A percentile compares a stretch with the other conserved stretches of the same genome.
Conservation (phyloP, 768 basidiomycete species). For the Collybia sp. region DNA sequence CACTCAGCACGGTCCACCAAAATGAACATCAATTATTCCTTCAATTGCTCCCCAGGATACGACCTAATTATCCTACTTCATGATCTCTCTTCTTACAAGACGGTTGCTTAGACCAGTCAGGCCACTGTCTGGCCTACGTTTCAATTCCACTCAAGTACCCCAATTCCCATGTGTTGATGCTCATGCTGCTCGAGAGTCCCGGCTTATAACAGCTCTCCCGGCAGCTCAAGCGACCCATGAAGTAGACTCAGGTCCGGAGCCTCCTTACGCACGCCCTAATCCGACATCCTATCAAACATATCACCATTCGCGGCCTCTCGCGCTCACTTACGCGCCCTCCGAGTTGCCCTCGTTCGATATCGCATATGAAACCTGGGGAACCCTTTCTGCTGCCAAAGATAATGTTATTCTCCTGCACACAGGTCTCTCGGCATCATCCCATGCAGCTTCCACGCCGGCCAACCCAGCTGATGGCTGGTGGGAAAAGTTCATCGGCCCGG, state of each 20-base stretch:
- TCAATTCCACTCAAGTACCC: conserved; percentile 11
- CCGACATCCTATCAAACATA: conserved; percentile 72
- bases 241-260: conserved; percentile 66
- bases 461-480: conserved; percentile 94
- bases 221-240: conserved; percentile 16
- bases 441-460: conserved; percentile 75
- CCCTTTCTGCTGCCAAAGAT: conserved; percentile 67
- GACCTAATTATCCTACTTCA: too few relatives aligned
- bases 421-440: conserved; percentile 92
- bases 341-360: conserved; percentile 72
- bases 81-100: too few relatives aligned
- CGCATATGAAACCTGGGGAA: conserved; percentile 99
- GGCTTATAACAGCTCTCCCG: conserved; percentile 25
- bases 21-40: too few relatives aligned
- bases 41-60: too few relatives aligned
- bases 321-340: conserved; percentile 47
- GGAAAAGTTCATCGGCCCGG: conserved; percentile 97
- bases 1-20: not conserved
- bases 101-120: too few relatives aligned
- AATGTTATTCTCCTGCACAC: conserved; percentile 96
- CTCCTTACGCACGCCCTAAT: conserved; percentile 75
- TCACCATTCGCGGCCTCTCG: conserved; percentile 56
- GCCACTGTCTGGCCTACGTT: conserved; percentile 2
- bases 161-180: conserved; percentile 81
- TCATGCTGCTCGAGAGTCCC: conserved; percentile 66